Evolutionary conservation across 1,284 basidiomycete genomes (phyloP), one percentile per base, ranked within the genome.

Genomic region (Psilocybe mexicana): DNA sequence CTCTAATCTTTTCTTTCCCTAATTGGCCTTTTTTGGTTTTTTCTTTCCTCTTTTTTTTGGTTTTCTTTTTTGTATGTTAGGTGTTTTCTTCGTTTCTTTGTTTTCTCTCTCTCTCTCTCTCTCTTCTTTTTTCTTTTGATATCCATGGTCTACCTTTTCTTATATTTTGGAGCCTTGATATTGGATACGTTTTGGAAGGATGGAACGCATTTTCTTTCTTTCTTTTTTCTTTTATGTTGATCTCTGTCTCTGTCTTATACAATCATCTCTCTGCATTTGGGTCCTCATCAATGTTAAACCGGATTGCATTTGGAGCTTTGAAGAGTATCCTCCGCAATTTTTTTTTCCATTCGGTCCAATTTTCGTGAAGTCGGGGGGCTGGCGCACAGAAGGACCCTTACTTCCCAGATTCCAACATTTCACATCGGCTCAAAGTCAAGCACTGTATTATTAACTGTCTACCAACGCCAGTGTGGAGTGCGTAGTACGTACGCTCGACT

Each of bases 151-250:
- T 28, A 23, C 24, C 38, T 44, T 55, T 35, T n/a, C 35, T 30
- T 50, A 11, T 55, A 43, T 59, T 44, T 35, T 36, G 28, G 43
- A 33, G 26, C 35, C 1, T 14, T 23, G 44, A 54, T 36, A 40
- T 54, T 14, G 45, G 43, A 54, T 54, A 45, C 35, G 46, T 45
- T 26, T 33, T 46, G 36, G 24, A 18, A 46, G 43, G 53, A 54
- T 46, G 53, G 44, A 54, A 54, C 24, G 25, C 14, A 12, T n/a
- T 12, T 6, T 43, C 23, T 43, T 35, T n/a, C 30, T 54, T n/a
- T 54, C 53, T 23, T 23, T 23, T 26, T 30, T 12, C 52, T 38
- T 45, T 18, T 38, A 18, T 18, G 18, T 18, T 18, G 18, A 18
- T 18, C 33, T 51, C 23, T 51, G 33, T 24, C 36, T 51, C 36